These are phyloP conservation scores for Hortaea sp. DNA, from an alignment of 2,329 filamentous ascomycete species.

Conservation along the genomic window DNA sequence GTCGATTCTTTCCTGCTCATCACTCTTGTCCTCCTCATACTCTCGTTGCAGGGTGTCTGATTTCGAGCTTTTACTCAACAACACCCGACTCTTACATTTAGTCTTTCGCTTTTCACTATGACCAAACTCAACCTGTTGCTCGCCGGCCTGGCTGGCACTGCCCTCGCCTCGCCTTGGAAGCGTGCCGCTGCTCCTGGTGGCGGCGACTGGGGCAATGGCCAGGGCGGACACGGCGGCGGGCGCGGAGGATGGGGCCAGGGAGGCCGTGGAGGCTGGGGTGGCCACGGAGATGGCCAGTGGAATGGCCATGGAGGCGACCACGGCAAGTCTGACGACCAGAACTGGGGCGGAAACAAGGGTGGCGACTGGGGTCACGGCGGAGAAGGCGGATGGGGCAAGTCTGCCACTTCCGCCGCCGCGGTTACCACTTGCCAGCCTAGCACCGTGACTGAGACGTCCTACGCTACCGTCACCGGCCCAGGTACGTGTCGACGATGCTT, in stretches of 20 bases:
- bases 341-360: neutral
- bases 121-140: neutral
- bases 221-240: neutral
- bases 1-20: neutral
- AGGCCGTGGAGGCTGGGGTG: neutral
- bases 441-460: neutral
- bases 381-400: neutral
- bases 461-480: neutral
- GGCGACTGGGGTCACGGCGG: neutral
- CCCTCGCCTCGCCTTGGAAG: neutral
- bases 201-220: neutral
- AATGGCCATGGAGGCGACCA: neutral
- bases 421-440: neutral
- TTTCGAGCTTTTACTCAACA: neutral
- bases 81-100: neutral
- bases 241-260: neutral
- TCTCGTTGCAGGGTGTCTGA: neutral
- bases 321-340: neutral
- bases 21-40: neutral
- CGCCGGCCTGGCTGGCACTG: neutral
- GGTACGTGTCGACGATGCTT: neutral
- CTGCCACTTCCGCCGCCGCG: neutral
- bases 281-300: neutral
- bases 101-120: neutral
- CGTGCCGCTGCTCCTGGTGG: neutral